Percentiles rank a stretch among this genome's conserved stretches.
These are phyloP conservation scores for Puya raimondii DNA, from an alignment of 176 grass and related monocot species.

Conservation along the genomic window DNA sequence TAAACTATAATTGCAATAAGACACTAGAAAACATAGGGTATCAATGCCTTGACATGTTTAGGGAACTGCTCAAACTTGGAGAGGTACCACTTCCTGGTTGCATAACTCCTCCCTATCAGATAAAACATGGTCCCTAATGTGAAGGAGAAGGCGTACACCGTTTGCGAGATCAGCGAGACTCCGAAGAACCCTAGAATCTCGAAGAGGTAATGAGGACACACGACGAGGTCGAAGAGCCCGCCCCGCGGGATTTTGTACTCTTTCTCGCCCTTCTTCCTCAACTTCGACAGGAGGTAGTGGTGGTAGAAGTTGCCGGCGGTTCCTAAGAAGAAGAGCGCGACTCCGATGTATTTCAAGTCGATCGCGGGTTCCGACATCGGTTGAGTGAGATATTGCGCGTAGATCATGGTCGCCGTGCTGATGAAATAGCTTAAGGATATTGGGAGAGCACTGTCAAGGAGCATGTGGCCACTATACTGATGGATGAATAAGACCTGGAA, in stretches of 20 bases:
- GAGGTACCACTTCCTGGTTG: constrained; percentile 64
- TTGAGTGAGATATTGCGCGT: constrained; percentile 37
- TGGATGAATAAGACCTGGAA: constrained; percentile 50
- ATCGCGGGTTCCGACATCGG: constrained; percentile 30
- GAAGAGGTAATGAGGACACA: constrained; percentile 78
- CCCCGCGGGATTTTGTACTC: constrained; percentile 61
- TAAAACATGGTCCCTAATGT: constrained; percentile 39
- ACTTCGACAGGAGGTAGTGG: constrained; percentile 43
- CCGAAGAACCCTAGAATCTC: constrained; percentile 61
- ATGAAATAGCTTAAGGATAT: constrained; percentile 49
- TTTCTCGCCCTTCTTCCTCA: constrained; percentile 30
- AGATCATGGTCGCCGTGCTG: constrained; percentile 32
- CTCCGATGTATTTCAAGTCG: constrained; percentile 38
- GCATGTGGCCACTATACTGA: constrained; percentile 43
- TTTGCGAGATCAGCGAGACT: constrained; percentile 56
- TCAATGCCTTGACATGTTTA: constrained; percentile 36
- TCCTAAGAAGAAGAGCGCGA: constrained; percentile 34
- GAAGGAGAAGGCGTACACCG: constrained; percentile 32
- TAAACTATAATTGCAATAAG: too few relatives aligned
- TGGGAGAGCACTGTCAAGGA: constrained; percentile 13
- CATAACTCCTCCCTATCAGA: constrained; percentile 57
- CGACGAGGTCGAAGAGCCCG: constrained; percentile 46
- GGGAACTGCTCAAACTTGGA: constrained; percentile 58
- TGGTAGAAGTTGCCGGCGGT: constrained; percentile 70
- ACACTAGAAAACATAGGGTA: constrained; percentile 52